These are phyloP conservation scores for Botrytis squamosa DNA, from an alignment of 2,329 filamentous ascomycete genomes.

Conservation along the genomic window DNA sequence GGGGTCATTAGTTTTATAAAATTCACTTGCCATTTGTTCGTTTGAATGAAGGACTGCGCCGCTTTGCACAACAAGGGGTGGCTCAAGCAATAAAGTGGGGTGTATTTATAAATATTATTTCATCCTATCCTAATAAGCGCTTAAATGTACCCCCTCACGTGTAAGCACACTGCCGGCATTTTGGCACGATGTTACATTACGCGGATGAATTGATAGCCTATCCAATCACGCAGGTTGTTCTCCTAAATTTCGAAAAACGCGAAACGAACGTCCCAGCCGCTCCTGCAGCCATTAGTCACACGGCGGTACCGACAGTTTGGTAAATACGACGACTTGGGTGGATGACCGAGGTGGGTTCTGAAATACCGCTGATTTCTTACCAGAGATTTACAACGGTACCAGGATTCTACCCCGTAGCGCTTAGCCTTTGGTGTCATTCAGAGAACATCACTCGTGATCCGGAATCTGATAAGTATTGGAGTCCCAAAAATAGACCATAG, in stretches of 20 bases:
- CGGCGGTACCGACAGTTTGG: conserved; percentile 1
- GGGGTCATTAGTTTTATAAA: not conserved
- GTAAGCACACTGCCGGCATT: not conserved
- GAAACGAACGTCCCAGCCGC: not conserved
- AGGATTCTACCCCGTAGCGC: not conserved
- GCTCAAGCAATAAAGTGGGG: not conserved
- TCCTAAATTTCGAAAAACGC: not conserved
- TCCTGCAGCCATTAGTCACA: not conserved
- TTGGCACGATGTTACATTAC: not conserved
- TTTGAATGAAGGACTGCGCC: not conserved
- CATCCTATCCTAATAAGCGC: not conserved
- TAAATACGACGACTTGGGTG: not conserved
- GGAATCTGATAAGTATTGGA: not conserved
- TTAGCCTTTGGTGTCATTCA: not conserved
- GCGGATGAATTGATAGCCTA: not conserved
- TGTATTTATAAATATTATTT: not conserved
- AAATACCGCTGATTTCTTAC: not conserved
- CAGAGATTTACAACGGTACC: not conserved
- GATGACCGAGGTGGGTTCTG: not conserved
- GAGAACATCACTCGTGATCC: not conserved
- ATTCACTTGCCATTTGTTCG: not conserved
- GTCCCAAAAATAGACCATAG: not conserved
- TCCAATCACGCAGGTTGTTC: not conserved
- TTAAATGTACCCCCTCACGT: not conserved
- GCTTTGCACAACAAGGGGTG: not conserved